Evolutionary conservation across 164 flowering plant genomes (phyloP), one percentile per base, ranked within the genome.

Genomic region (Hamamelis virginiana): DNA sequence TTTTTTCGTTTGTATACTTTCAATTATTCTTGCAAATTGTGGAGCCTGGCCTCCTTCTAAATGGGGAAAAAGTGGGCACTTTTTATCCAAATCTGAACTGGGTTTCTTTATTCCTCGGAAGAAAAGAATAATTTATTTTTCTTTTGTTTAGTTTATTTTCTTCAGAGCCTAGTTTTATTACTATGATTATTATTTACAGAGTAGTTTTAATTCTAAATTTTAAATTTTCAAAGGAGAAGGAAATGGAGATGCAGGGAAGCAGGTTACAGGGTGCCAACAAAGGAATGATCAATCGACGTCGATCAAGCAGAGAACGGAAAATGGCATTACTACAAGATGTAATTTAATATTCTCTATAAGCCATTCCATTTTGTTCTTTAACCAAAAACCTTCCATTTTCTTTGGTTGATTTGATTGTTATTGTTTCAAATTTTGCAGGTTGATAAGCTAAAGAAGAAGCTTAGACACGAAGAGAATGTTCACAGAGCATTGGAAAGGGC

Each of bases 381-480:
- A 28, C 19, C 10, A 19, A 23, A 12, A 19, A 48, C 21, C 2
- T 41, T 9, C 50, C 38, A 0, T 13, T 50, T 23, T 60, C 57
- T 43, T 38, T 21, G 28, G 25, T 69, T 38, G 4, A 48, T 19
- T 63, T 67, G 56, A 41, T 18, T 64, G 13, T n/a, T 16, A 19
- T 65, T 13, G 46, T 33, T 33, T 62, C 48, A 52, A 23, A 70
- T 59, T 33, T 67, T 72, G 57, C 74, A 88, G 92, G 92, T 88
- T 67, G 92, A 88, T 69, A 86, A 83, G 79, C 80, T 88, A 50
- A 88, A 84, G 81, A 84, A 81, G 83, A 88, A 83, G 81, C 83
- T 88, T n/a, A 83, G 84, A 66, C 86, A 82, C 69, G 91, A 87
- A 77, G 91, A 87, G 74, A 87, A 85, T 75, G 84, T 87, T 28